Conservation (phyloP, 441 rosid genomes). For the Croton laevigatus region DNA sequence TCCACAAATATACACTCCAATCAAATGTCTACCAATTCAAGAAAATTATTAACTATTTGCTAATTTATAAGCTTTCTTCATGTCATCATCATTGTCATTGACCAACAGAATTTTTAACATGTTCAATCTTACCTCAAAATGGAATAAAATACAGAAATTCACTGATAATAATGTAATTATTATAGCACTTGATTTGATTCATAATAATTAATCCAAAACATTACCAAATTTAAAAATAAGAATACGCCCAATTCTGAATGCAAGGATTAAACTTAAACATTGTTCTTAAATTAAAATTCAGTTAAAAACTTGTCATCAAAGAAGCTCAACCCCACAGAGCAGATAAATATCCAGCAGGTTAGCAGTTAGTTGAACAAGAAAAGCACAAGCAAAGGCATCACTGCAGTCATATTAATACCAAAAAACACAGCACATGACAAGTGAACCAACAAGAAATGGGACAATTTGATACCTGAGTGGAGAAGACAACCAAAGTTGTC, state of each 20-base stretch:
- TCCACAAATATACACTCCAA: too few species aligned
- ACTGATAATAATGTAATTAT: not conserved
- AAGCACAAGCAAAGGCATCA: not conserved
- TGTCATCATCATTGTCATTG: not conserved
- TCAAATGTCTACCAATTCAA: not conserved
- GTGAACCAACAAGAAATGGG: not conserved
- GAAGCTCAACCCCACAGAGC: not conserved
- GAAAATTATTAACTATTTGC: not conserved
- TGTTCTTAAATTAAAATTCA: too few species aligned
- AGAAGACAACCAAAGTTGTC: constrained; percentile 73
- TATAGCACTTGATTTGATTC: not conserved
- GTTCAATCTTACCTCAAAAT: not conserved
- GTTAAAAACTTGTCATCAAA: not conserved
- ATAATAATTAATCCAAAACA: not conserved
- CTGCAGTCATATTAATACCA: not conserved
- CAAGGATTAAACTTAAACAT: not conserved
- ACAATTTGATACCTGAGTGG: constrained; percentile 48
- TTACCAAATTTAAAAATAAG: not conserved
- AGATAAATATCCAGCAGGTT: not conserved
- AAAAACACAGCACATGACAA: not conserved
- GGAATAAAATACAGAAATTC: not conserved
- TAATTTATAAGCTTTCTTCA: not conserved
- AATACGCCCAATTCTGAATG: not conserved
- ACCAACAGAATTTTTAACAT: not conserved
- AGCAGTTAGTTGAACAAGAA: not conserved